Evolutionary conservation across 805 yeast genomes (phyloP).

Genomic region (Zygoascus bituminiphila): DNA sequence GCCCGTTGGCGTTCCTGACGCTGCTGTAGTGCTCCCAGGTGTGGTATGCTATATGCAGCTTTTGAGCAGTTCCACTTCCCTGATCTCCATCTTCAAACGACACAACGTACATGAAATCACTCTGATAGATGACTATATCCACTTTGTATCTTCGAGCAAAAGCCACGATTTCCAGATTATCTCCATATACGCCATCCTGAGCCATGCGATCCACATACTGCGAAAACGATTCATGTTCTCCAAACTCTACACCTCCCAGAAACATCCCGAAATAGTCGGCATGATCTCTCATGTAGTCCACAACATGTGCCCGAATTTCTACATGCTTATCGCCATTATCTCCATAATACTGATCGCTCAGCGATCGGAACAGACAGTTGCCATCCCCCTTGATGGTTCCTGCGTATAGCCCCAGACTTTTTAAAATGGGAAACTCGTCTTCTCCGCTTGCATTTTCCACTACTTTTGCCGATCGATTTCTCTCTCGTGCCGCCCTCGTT

Average conservation of each 20-base stretch:
- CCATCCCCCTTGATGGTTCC: constrained; percentile 34
- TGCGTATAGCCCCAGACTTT: constrained; percentile 30
- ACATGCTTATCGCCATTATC: constrained; percentile 25
- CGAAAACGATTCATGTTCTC: constrained; percentile 27
- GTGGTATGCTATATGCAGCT: constrained; percentile 34
- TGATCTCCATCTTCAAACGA: constrained; percentile 14
- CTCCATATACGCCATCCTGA: constrained; percentile 35
- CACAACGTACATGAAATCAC: constrained; percentile 30
- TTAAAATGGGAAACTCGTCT: constrained; percentile 31
- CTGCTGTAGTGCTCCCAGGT: constrained; percentile 39
- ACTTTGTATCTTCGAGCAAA: constrained; percentile 28
- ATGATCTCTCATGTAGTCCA: constrained; percentile 27
- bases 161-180: constrained; percentile 35
- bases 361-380: constrained; percentile 35
- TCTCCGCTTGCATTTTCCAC: constrained; percentile 5
- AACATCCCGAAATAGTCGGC: constrained; percentile 27
- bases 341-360: constrained; percentile 34
- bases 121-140: constrained; percentile 33
- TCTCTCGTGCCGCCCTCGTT: neutral
- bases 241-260: constrained; percentile 25
- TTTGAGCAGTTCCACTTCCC: neutral
- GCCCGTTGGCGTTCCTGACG: constrained; percentile 32
- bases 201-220: constrained; percentile 29
- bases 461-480: neutral
- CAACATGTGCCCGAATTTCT: constrained; percentile 26